Base-by-base conservation (phyloP, 2,329 filamentous ascomycete genomes). In the Penicillium expansum region DNA sequence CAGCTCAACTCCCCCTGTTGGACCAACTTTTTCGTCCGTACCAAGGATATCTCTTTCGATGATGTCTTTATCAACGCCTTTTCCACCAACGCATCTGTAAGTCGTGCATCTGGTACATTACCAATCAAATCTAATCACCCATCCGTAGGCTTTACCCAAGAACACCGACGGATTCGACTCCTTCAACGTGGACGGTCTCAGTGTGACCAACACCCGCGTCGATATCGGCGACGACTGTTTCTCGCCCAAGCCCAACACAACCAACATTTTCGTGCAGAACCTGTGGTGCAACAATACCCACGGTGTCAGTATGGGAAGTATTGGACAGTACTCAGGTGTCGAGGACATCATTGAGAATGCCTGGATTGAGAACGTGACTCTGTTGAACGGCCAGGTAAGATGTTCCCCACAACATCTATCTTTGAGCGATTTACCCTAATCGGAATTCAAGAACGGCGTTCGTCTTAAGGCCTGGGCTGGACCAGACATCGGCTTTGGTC, bases 101-200 rank as follows among this genome's bases (percentile, higher is more conserved):
- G 60, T 59, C 24, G 27, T 20, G 1, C 10, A 47, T 14, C 24
- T 48, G 38, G 29, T 32, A 14, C n/a, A 16, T 18, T 5, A 20
- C 10, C 7, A 45, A 30, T 20, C 3, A 8, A 18, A 10, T 35
- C 47, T 58, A 20, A 58, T 5, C n/a, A 14, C 11, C 3, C 2
- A 1, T 14, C 10, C 67, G 74, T 8, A 69, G 69, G 70, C 74
- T 1, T 72, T 80, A 1, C 82, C 84, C 5, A 83, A 84, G 65
- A 86, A 87, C 68, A 85, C 83, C 0, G 84, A 87, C 59, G 85
- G 85, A 41, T 85, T 86, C 69, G 84, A 87, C 71, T 82, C 82
- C 0, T 74, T 83, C 52, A 85, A 85, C 52, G 79, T 84, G 32
- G 78, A 84, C 50, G 79, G 79, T 0, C 68, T 86, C 8, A 79